Evolutionary conservation across 1,284 basidiomycete genomes (phyloP).

Genomic region (Austroboletus niveus): DNA sequence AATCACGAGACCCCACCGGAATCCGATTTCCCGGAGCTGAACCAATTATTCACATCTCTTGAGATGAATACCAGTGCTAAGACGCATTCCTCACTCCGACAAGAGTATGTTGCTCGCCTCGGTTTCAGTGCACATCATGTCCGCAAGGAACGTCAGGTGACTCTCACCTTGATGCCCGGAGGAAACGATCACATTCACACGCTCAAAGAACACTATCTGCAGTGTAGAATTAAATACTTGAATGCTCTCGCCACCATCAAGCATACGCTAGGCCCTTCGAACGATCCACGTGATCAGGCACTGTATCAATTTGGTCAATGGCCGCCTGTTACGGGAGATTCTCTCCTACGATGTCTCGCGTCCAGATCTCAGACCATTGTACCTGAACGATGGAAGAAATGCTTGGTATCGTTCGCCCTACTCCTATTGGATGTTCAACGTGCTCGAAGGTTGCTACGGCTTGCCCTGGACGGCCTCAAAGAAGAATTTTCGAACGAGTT

Average conservation of each 20-base stretch:
- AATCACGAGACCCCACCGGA: background rate
- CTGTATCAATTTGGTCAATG: constrained; percentile 5
- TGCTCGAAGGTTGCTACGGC: background rate
- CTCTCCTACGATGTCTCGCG: constrained; percentile 25
- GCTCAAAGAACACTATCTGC: background rate
- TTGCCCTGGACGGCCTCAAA: background rate
- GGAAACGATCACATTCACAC: background rate
- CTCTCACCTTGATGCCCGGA: background rate
- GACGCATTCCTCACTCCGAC: background rate
- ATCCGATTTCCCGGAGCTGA: background rate
- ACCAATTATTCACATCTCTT: background rate
- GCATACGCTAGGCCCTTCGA: background rate
- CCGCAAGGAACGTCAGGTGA: background rate
- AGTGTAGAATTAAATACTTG: background rate
- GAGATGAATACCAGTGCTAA: background rate
- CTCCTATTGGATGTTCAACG: constrained; percentile 32
- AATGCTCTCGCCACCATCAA: background rate
- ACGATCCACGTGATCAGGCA: too few species aligned
- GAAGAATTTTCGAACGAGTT: background rate
- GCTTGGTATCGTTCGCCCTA: constrained; percentile 28
- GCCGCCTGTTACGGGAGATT: constrained; percentile 26
- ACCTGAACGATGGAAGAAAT: constrained; percentile 24
- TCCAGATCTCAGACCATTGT: constrained; percentile 6
- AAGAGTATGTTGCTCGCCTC: background rate
- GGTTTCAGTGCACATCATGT: background rate